Evolutionary conservation across 2,329 filamentous ascomycete species (phyloP), one percentile per base, ranked within the genome.

Genomic region (Tolypocladium inflatum): DNA sequence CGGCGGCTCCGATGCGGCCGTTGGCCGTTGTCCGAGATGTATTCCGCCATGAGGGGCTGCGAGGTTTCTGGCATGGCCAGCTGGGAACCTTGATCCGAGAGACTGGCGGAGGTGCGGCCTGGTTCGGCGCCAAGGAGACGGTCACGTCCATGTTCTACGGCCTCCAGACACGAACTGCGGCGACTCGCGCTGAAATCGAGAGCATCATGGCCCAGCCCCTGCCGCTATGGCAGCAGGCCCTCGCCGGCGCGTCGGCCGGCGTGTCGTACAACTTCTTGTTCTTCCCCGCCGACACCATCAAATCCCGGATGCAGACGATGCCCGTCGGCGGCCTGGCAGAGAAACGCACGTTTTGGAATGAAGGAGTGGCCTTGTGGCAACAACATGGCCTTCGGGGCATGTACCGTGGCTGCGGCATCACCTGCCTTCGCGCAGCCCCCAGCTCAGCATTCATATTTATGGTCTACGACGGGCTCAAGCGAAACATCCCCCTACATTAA

Each of bases 381-480:
- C 84, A 91, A 66, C 86, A 92, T 60, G 94, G 94, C 0, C 60
- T 97, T 23, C 87, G 83, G 62, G 93, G 91, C 2, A 78, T 97
- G 71, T 99, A 99, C 71, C 85, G 93, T 56, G 94, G 94, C 4
- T 99, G 94, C 67, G 94, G 94, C 38, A 94, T 99, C 63, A 99
- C 94, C 0, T 91, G 94, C 52, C 79, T 86, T 38, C 84, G 94
- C 60, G 89, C 91, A 41, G 92, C 91, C 38, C 94, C 94, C 3
- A 97, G 92, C 72, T 97, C 92, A n/a, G 94, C 94, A 9, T 91
- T 97, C 68, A 99, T 99, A 60, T 99, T 99, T 68, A 92, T 94
- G 61, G 86, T 97, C 61, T 97, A 92, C 70, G 94, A 97, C 74
- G 88, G 86, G 17, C 73, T 99, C 71, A 91, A 91, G 76, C 80